Evolutionary conservation across 306 rosid species (phyloP), one percentile per base, ranked within the genome.

Genomic region (Potentilla sterilis): DNA sequence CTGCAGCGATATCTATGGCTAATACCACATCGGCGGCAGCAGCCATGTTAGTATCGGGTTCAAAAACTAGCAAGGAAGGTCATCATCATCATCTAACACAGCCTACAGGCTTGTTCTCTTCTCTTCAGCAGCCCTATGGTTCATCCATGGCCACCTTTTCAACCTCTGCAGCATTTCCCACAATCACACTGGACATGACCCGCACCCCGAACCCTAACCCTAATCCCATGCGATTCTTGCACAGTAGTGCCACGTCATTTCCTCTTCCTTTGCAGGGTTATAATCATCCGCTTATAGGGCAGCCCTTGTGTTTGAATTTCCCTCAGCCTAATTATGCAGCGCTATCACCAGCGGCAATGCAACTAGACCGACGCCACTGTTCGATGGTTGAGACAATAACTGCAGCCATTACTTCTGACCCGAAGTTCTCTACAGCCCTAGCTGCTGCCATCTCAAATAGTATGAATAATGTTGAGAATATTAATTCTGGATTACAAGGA

Each of bases 11-110:
- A 0, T 78, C 89, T 34, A 87, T 87, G 87, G 89, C 89, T 9
- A 81, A 35, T 0, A 83, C 91, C 1, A 87, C 87, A 0, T 79
- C 91, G 37, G 91, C 89, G 6, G 91, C 91, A 11, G 89, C 91
- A 0, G 28, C 86, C 4, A 85, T 85, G 86, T 74, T 87, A 1
- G 76, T 88, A 0, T 75, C 91, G 4, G 83, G 85, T 52, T 85
- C 89, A 52, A 62, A 84, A 16, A 18, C 75, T 0, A 72, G 76
- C 80, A 78, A 48, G 34, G 85, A 85, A 9, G 55, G 84, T 18
- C 24, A 5, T 38, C 18, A 38, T 40, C 48, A 37, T n/a, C 46
- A 37, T 0, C 22, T 70, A 19, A 42, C 85, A 78, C 64, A 52
- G 49, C 65, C 81, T 14, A 55, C 62, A 21, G 79, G 79, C 4